Percentiles rank a stretch among this genome's conserved stretches.
phyloP scores from a whole-genome alignment of 768 basidiomycete species.

The Suillus weaverae region DNA sequence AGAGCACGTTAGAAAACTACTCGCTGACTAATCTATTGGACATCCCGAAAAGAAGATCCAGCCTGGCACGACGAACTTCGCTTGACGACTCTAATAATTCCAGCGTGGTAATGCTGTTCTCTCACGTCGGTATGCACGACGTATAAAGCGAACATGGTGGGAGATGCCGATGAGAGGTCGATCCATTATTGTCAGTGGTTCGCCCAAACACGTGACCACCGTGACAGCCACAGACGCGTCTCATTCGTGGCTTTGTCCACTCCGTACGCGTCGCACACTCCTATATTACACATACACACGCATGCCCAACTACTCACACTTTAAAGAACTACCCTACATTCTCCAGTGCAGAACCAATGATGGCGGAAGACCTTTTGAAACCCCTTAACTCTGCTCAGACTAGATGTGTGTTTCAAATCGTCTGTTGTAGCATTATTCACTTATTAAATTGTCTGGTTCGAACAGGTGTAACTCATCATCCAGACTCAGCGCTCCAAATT shows the following conservation, averaged over 20 bases:
- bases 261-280: not conserved
- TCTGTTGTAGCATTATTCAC: not conserved
- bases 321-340: no score
- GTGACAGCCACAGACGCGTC: slow-evolving; percentile 7
- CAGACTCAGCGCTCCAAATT: slow-evolving; percentile 69
- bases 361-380: slow-evolving; percentile 6
- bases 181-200: not conserved
- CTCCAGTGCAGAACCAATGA: not conserved
- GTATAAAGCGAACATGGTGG: not conserved
- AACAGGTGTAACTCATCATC: slow-evolving; percentile 66
- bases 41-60: not conserved
- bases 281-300: not conserved
- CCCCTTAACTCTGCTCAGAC: slow-evolving; percentile 12
- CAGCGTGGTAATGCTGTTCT: not conserved
- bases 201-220: slow-evolving; percentile 2
- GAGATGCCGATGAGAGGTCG: not conserved
- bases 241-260: not conserved
- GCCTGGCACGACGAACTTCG: not conserved
- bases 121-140: not conserved
- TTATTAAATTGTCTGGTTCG: not conserved
- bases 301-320: not conserved
- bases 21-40: not conserved
- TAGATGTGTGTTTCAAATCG: slow-evolving; percentile 8
- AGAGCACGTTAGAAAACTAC: not conserved
- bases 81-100: not conserved